Conservation (phyloP, 352 stramenopile genomes). For the Pythium monospermum region DNA sequence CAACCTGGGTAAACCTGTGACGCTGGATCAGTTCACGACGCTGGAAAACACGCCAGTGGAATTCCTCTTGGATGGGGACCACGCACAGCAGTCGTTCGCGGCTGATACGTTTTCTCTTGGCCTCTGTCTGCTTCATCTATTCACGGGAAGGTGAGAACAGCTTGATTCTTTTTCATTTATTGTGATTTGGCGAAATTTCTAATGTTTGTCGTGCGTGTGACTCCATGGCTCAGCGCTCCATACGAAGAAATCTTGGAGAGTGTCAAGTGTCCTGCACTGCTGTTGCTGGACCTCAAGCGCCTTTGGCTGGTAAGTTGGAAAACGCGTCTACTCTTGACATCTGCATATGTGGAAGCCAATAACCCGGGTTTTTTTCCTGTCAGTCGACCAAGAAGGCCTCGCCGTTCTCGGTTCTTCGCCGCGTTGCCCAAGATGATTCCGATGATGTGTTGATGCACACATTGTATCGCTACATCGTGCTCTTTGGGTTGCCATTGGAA, state of each 20-base stretch:
- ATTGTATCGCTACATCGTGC: constrained; percentile 94
- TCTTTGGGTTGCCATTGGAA: constrained; percentile 89
- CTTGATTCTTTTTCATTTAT: too few relatives aligned
- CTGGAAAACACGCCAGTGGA: constrained; percentile 98
- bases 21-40: constrained; percentile 95
- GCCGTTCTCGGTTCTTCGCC: constrained; percentile 60
- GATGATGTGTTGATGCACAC: constrained; percentile 93
- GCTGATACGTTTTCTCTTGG: constrained; percentile 95
- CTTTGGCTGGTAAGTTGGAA: constrained; percentile 80
- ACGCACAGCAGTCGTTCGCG: constrained; percentile 86
- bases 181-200: too few relatives aligned
- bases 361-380: too few relatives aligned
- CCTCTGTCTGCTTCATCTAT: constrained; percentile 95
- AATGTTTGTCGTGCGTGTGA: too few relatives aligned
- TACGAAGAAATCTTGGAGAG: constrained; percentile 98
- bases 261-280: constrained; percentile 84
- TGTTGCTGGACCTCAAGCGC: constrained; percentile 79
- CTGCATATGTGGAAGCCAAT: too few relatives aligned
- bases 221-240: constrained; percentile 83
- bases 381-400: constrained; percentile 48
- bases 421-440: constrained; percentile 47
- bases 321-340: not conserved
- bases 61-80: constrained; percentile 92
- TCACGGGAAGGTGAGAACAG: constrained; percentile 93
- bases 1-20: constrained; percentile 88